Base-by-base conservation (phyloP, 2,329 filamentous ascomycete species). In the Neophaeococcomyces aloes region DNA sequence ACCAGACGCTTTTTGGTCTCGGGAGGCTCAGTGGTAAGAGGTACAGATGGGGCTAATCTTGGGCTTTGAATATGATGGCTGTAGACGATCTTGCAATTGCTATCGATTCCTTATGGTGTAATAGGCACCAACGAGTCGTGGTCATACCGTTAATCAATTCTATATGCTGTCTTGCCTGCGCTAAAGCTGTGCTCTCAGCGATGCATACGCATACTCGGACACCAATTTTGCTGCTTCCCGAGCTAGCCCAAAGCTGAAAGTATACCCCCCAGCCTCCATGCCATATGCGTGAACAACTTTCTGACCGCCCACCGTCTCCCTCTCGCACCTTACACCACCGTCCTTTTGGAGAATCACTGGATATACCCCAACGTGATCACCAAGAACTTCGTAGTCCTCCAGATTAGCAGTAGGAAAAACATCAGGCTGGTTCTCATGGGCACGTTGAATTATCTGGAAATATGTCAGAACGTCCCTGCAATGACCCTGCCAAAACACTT, bases 241-340 rank as follows among this genome's bases (percentile, higher is more conserved):
- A 11, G 30, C 51, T 29, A 57, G 19, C 6, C 56, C 56, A 37
- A 57, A 58, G 36, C 56, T 56, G 45, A 54, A 58, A 29, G 53
- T 49, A 47, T 56, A 59, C 7, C 57, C 57, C 4, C 57, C 57
- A 10, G 50, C 55, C 38, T 46, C 50, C 11, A 47, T 46, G 38
- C 56, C 57, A 32, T 59, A 59, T 4, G 56, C 56, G 44, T 59
- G 57, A 5, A 59, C 52, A 13, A 59, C 48, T 35, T 59, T 59
- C 42, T 57, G 51, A 3, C 55, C 56, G 44, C 52, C 42, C 2
- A 56, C 6, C 7, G 57, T 37, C 29, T 59, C 55, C 43, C 56
- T 57, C 40, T 59, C 57, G 1, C 59, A 42, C 18, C 57, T 46
- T 11, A 58, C 44, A 5, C 57, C 57, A 13, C 48, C 47, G 19